A percentile compares a stretch with the other conserved stretches of the same genome.
phyloP scores from a whole-genome alignment of 2,329 filamentous ascomycete genomes.

The Dothistroma septosporum region DNA sequence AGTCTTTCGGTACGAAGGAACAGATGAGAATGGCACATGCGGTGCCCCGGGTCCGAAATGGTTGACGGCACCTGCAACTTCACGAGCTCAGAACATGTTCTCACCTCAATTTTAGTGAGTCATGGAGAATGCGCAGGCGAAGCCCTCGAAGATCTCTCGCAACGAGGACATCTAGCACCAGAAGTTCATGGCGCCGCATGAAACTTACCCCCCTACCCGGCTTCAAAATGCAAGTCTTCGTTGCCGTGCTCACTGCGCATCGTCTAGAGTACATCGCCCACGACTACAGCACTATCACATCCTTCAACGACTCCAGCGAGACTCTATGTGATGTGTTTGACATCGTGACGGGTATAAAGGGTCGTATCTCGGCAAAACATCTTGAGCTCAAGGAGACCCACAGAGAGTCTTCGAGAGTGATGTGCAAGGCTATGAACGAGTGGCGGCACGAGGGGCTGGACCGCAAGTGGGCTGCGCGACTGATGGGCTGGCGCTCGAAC shows the following conservation, averaged over 20 bases:
- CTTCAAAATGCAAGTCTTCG: not conserved
- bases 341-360: not conserved
- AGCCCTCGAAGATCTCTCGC: not conserved
- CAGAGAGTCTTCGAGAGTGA: not conserved
- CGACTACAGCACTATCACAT: not conserved
- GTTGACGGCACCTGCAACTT: not conserved
- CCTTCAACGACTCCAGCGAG: not conserved
- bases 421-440: not conserved
- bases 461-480: not conserved
- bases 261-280: not conserved
- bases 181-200: not conserved
- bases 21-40: not conserved
- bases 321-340: not conserved
- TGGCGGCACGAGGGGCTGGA: not conserved
- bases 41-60: not conserved
- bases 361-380: not conserved
- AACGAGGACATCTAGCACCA: not conserved
- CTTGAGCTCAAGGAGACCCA: not conserved
- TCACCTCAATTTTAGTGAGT: no score
- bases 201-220: not conserved
- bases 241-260: not conserved
- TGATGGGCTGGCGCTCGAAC: not conserved
- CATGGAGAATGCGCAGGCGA: no score
- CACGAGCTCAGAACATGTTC: not conserved
- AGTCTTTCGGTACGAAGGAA: not conserved